phyloP scores from a whole-genome alignment of 106 monocot genomes.

The Acorus calamus region DNA sequence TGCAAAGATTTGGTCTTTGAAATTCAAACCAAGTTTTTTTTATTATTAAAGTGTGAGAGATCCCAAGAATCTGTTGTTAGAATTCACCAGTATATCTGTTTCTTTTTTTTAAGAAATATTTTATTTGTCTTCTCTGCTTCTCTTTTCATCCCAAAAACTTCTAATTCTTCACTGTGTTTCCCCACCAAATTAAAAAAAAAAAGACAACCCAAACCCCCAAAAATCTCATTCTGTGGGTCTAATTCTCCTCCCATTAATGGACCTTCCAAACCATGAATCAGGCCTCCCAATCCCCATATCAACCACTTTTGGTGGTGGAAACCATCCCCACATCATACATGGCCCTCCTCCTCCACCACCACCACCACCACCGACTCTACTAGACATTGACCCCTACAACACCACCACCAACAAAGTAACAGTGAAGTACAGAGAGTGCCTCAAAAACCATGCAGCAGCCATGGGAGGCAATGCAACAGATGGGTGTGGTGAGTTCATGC shows the following conservation, averaged over 20 bases:
- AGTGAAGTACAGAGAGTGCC: slow-evolving; percentile 74
- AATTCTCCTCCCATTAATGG: slow-evolving; percentile 11
- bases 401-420: slow-evolving; percentile 2
- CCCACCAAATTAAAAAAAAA: slow-evolving; percentile 1
- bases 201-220: slow-evolving; percentile 1
- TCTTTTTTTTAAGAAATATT: no score
- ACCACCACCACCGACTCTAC: slow-evolving; percentile 11
- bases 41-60: no score
- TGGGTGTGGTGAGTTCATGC: slow-evolving; percentile 97
- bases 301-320: slow-evolving; percentile 28
- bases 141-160: slow-evolving; percentile 1
- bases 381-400: not conserved
- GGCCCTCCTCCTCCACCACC: slow-evolving; percentile 14
- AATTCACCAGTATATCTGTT: no score
- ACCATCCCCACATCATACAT: slow-evolving; percentile 12
- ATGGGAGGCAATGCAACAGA: slow-evolving; percentile 78
- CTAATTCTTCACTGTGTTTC: not conserved
- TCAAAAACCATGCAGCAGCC: slow-evolving; percentile 87
- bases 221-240: slow-evolving; percentile 6
- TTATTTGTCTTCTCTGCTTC: not conserved
- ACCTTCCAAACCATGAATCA: slow-evolving; percentile 40
- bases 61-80: no score
- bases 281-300: slow-evolving; percentile 60
- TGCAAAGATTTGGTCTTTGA: no score
- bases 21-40: no score